Percentiles rank a stretch among this genome's conserved stretches.
phyloP scores from a whole-genome alignment of 495 filamentous ascomycete species.

The Penicillium antarcticum region DNA sequence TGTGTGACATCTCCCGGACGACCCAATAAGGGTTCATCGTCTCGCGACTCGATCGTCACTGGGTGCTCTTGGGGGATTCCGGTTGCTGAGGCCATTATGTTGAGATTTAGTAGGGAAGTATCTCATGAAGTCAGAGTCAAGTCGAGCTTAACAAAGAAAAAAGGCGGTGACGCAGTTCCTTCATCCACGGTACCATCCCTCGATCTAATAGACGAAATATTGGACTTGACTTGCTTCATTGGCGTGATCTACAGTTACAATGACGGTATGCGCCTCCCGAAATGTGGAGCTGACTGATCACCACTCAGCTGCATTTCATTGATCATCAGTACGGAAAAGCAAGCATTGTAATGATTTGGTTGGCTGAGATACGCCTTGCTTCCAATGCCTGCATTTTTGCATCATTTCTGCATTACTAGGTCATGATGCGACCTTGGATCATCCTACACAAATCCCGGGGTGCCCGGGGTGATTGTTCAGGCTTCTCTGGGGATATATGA shows the following conservation, averaged over 20 bases:
- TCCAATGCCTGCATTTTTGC: too few species aligned
- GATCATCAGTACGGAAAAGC: not conserved
- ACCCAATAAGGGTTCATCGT: constrained; percentile 78
- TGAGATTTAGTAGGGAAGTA: not conserved
- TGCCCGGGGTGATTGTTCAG: too few species aligned
- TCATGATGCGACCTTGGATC: too few species aligned
- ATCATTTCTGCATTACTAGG: too few species aligned
- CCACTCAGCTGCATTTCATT: constrained; percentile 5
- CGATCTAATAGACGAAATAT: too few species aligned
- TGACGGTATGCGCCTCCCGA: constrained; percentile 6
- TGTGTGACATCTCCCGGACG: constrained; percentile 70
- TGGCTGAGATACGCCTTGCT: too few species aligned
- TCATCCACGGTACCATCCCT: too few species aligned
- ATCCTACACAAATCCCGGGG: too few species aligned
- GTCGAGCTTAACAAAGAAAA: too few species aligned
- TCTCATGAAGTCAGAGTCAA: too few species aligned
- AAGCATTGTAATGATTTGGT: not conserved
- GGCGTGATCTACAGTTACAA: constrained; percentile 12
- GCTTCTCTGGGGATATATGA: too few species aligned
- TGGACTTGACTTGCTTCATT: not conserved
- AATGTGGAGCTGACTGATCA: constrained; percentile 1
- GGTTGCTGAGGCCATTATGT: constrained; percentile 53
- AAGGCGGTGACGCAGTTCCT: too few species aligned
- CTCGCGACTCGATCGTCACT: constrained; percentile 31
- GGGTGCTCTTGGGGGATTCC: constrained; percentile 44